A percentile compares a stretch with the other conserved stretches of the same genome.
phyloP scores from a whole-genome alignment of 2,329 filamentous ascomycete species.

The Aphanoascus verrucosus region DNA sequence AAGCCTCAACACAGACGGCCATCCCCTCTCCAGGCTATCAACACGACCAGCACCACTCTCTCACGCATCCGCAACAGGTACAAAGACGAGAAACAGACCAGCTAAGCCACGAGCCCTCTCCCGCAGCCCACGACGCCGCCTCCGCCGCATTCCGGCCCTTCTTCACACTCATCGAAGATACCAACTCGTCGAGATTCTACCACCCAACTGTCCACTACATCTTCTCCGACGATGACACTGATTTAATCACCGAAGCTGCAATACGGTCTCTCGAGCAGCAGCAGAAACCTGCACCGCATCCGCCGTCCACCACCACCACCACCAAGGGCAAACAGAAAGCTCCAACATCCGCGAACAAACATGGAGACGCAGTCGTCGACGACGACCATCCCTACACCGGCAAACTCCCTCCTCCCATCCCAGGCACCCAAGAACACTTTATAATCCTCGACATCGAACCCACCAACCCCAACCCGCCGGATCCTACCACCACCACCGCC shows the following conservation, averaged over 20 bases:
- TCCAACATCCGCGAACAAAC: not conserved
- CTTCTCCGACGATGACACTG: slow-evolving; percentile 82
- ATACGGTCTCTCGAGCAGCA: slow-evolving; percentile 43
- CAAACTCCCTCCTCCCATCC: slow-evolving; percentile 35
- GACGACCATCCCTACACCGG: slow-evolving; percentile 1
- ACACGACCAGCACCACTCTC: slow-evolving; percentile 1
- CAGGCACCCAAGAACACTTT: slow-evolving; percentile 44
- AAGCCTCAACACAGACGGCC: not conserved
- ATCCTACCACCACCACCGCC: slow-evolving; percentile 5
- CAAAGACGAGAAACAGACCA: not conserved
- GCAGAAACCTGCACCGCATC: not conserved
- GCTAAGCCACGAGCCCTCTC: not conserved
- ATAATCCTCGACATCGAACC: slow-evolving; percentile 46
- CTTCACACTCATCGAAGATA: slow-evolving; percentile 75
- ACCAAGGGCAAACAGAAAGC: slow-evolving; percentile 10
- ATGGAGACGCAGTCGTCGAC: not conserved
- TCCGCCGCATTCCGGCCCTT: slow-evolving; percentile 56
- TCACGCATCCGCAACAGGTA: not conserved
- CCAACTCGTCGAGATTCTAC: slow-evolving; percentile 59
- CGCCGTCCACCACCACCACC: not conserved
- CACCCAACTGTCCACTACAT: slow-evolving; percentile 87
- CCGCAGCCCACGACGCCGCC: slow-evolving; percentile 12
- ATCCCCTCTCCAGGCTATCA: not conserved
- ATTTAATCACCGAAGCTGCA: slow-evolving; percentile 58
- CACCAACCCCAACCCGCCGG: not conserved